Base-by-base conservation (phyloP, 1,139 yeast species). In the Hemisphaericaspora lyxosophila region DNA sequence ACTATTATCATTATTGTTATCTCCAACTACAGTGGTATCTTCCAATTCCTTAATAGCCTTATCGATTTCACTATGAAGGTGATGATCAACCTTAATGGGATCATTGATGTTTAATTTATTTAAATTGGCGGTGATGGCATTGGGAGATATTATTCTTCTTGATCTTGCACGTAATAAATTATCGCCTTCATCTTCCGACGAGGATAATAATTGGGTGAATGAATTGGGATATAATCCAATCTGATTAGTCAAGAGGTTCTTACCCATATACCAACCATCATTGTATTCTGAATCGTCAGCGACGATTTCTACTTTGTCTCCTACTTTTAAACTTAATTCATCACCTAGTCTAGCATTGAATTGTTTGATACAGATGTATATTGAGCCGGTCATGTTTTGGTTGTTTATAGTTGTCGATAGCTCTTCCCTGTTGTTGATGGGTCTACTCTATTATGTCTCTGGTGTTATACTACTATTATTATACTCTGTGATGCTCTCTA, bases 201-300 rank as follows among this genome's bases (percentile, higher is more conserved):
- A 30, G 33, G 44, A 56, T 27, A 68, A 55, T 4, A 70, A 53
- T 50, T 78, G 81, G 1, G 94, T 86, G 57, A 90, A 92, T 9
- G 88, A 78, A 53, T 84, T 85, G 8, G 98, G 98, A 55, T 88
- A 92, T 33, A 92, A 67, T 0, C 98, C 98, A 8, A 86, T 89
- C 42, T 78, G 75, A 35, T 77, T 76, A 0, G 90, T 81, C 34
- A 75, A 57, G 38, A 86, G 59, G 50, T 90, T 89, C 46, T 82
- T 82, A 7, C 97, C 96, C 84, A 69, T 69, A 54, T 83, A 92
- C 99, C 99, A 92, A n/a, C 97, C 97, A 59, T 92, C 99, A 49
- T 87, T 85, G 60, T 85, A 92, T 53, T 87, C 97, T 45, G 82
- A 78, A 61, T 92, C 99, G 59, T 89, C 96, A 31, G 95, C 88